Evolutionary conservation across 768 basidiomycete genomes (phyloP), one percentile per base, ranked within the genome.

Genomic region (Lactarius sanguifluus): DNA sequence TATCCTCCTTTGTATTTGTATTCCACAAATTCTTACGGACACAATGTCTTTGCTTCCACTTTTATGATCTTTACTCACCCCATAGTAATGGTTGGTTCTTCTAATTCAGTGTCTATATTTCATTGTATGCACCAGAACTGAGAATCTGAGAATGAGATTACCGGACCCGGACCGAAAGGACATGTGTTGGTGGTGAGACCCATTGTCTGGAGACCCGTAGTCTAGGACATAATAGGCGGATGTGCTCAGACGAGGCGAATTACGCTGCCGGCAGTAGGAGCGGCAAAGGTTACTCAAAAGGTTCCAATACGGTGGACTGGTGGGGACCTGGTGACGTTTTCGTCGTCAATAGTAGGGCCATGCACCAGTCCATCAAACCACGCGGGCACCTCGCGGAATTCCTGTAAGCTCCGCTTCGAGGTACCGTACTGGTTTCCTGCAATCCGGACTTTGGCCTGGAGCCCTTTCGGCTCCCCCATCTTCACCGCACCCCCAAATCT

Each of bases 311-410:
- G 43, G 28, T 41, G 66, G 66, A 62, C 23, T 36, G 36, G 40
- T 16, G 54, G 61, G 32, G 45, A 47, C 47, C 25, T 57, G 23
- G 65, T 66, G 65, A 66, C 65, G 65, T 66, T 18, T 45, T 58
- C 61, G 20, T 30, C 18, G 47, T 66, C 61, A 45, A 45, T 7
- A 25, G 5, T 45, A 25, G 25, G 65, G 55, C 65, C 57, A 54
- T 66, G 65, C 30, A 47, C 13, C 20, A 45, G n/a, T 58, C 57
- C 58, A 67, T 67, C 62, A 59, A 57, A 63, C 59, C 58, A 67
- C 66, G 66, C 66, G 66, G 66, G 62, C 57, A 40, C 15, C 43
- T 54, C 66, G 66, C 66, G 66, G 66, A 64, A 67, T 55, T 64
- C n/a, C n/a, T 45, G 57, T 43, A 64, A 67, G 66, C 66, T 67